Evolutionary conservation across 2,329 filamentous ascomycete genomes (phyloP), one percentile per base, ranked within the genome.

Genomic region (Colletotrichum costaricense): DNA sequence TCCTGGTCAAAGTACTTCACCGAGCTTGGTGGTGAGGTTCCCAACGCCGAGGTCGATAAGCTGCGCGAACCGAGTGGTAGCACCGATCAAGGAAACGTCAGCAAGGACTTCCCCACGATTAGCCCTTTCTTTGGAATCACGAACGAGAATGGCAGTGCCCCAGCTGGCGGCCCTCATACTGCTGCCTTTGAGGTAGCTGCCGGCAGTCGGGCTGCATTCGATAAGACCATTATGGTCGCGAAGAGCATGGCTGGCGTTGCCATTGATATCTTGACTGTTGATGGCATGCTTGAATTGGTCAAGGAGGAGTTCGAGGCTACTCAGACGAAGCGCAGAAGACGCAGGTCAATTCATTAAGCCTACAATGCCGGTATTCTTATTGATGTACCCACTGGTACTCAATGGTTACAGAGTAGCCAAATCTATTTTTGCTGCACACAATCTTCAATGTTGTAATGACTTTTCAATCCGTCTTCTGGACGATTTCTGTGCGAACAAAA

Each of bases 111-210:
- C 55, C 79, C 79, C 0, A 69, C 75, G 14, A 79, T 81, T 8
- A 77, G 75, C 2, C 76, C 78, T 1, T 63, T 66, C 46, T 81
- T 81, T 35, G 74, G 73, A n/a, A 80, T 81, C 52, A 74, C 70
- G 0, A 77, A 63, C 49, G 77, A 75, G 19, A 77, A 80, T 28
- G 78, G 78, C 26, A 75, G 60, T n/a, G 54, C 52, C 4, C 69
- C 72, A 7, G 16, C 65, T 4, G 69, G 69, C 5, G 86, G 87
- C 0, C 88, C 88, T 22, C 89, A 89, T 72, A 91, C 85, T 8
- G 84, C 86, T 0, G 84, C 86, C 0, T 92, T 89, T 75, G 86
- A 87, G 9, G 79, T 81, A 3, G 86, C 88, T 0, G 84, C 88
- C 0, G 87, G 88, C 4, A 89, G 86, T 0, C 81, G 80, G 28